Evolutionary conservation across 2,329 filamentous ascomycete species (phyloP), one percentile per base, ranked within the genome.

Genomic region (Aspergillus ustus): DNA sequence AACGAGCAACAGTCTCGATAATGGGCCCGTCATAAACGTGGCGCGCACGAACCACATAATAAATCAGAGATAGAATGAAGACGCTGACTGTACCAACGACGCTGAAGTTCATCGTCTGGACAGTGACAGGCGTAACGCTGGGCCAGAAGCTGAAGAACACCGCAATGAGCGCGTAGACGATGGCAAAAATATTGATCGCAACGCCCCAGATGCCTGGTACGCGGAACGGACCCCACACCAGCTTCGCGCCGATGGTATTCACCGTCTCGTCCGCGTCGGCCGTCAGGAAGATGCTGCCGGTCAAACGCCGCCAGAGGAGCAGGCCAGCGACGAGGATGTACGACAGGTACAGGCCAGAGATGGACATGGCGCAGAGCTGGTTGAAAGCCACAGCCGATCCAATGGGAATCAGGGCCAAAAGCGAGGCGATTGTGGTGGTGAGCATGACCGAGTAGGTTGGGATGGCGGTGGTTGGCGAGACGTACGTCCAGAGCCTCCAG

Each of bases 141-240:
- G 84, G 84, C 70, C 83, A 85, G 63, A 83, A 83, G 50, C 76
- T 75, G 65, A 84, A 82, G 60, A 84, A 74, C 58, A 83, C 78
- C 4, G 81, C 75, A 48, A 82, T 75, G 1, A 76, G 67, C n/a
- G 82, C 74, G 66, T 82, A 85, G 4, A 74, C 45, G 15, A 82
- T 70, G 0, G 80, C 79, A 60, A 75, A 80, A 6, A 72, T 51
- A 58, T 84, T 83, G 59, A 83, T 68, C 1, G 73, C 59, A 2
- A 80, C 70, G 0, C 82, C 82, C 52, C 66, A 77, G n/a, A 71
- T 63, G 0, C 71, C 69, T 1, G 68, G 67, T 0, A 72, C 46
- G n/a, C 67, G 70, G 57, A 73, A 73, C 0, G 70, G 72, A 0
- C 72, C 72, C 72, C 72, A 73, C 25, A 71, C 68, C 25, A 74